Base-by-base conservation (phyloP, 2,329 filamentous ascomycete species). In the Hypomyces perniciosus region DNA sequence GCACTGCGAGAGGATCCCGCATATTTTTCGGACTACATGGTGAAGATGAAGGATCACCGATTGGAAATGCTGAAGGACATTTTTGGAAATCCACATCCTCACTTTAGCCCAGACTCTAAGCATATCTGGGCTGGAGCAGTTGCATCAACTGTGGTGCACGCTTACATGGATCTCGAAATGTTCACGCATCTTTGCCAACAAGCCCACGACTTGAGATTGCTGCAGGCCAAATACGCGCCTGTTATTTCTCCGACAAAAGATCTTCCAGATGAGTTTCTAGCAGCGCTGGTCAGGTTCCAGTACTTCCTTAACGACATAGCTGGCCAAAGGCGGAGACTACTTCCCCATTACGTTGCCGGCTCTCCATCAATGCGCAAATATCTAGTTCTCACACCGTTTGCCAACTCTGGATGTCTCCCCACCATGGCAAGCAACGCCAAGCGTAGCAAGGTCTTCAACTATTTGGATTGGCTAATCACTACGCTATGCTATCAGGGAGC, bases 1-100 rank as follows among this genome's bases (percentile, higher is more conserved):
- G 57, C 70, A 0, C 63, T 85, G 2, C 70, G 80, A 6, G 80
- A 85, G 56, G 81, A 85, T 58, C 80, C 80, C 0, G 64, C 64
- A 1, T 83, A 82, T 62, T 84, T 83, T 54, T 62, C 68, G 4
- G 67, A 76, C 2, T 50, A 63, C 0, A 41, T 80, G 1, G 53
- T 59, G 7, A 73, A 79, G 1, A 56, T 59, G 29, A 67, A 64
- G 26, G 75, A 80, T 9, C 79, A 83, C 57, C 64, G 71, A 0
- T 60, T 62, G 8, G 72, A 78, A 44, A 61, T 66, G 48, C 13
- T 78, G 13, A 68, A 61, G n/a, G 76, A 79, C 48, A 55, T 49
- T 0, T 29, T 58, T 2, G 70, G 70, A 12, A 51, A 62, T 3
- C 7, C 47, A 1, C 67, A 72, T 38, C 64, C 65, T 0, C 34